A percentile compares a stretch with the other conserved stretches of the same genome.
These are phyloP conservation scores for Amaranthus tricolor DNA, from an alignment of 179 eudicot genomes.

Conservation along the genomic window DNA sequence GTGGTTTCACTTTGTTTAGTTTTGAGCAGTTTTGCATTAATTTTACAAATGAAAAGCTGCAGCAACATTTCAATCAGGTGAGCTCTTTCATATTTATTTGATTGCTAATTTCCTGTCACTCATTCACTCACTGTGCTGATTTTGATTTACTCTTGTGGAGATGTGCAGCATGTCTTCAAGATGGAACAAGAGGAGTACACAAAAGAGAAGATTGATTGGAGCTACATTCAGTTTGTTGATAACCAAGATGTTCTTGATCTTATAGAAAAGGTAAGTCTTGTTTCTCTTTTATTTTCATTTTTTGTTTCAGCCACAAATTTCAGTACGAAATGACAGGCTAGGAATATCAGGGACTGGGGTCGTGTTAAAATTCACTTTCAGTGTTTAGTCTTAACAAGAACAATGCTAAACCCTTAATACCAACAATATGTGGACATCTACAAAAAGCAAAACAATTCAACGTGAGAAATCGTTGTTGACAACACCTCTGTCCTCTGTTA, in stretches of 20 bases:
- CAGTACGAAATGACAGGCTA: background rate
- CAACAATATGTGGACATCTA: no score
- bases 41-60: slow-evolving; percentile 95
- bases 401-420: no score
- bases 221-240: slow-evolving; percentile 97
- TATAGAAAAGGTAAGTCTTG: slow-evolving; percentile 75
- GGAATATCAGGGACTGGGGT: no score
- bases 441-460: no score
- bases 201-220: slow-evolving; percentile 92
- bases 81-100: slow-evolving; percentile 10
- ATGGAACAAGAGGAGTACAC: slow-evolving; percentile 99
- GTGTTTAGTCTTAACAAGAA: no score
- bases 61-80: slow-evolving; percentile 96
- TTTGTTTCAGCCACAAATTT: background rate
- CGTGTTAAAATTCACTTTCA: no score
- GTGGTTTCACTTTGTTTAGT: slow-evolving; percentile 41
- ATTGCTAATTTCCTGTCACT: background rate
- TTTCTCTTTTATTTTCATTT: slow-evolving; percentile 10
- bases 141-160: slow-evolving; percentile 17
- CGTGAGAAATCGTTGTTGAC: no score
- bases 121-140: slow-evolving; percentile 13
- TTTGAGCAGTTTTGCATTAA: slow-evolving; percentile 98
- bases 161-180: slow-evolving; percentile 88
- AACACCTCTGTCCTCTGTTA: no score
- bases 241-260: slow-evolving; percentile 99